Conservation (phyloP, 176 grass and related monocot genomes). For the Oryza glaberrima region DNA sequence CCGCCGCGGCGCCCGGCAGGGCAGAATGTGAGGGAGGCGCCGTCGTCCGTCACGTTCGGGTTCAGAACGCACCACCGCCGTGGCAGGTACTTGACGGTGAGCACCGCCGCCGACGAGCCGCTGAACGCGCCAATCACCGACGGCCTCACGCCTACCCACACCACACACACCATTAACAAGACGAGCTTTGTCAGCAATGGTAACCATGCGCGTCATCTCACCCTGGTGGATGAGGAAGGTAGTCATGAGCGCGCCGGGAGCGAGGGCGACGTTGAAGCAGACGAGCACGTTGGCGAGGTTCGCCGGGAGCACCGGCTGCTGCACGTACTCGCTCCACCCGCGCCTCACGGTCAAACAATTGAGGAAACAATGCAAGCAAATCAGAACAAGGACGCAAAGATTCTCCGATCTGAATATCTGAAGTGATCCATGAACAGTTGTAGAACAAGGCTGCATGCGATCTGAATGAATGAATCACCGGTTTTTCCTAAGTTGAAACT, state of each 20-base stretch:
- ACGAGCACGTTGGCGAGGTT: conserved; percentile 71
- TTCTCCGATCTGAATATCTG: background rate
- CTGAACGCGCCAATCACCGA: conserved; percentile 50
- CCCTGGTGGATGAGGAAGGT: conserved; percentile 60
- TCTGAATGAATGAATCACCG: conserved; percentile 14
- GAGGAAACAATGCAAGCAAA: background rate
- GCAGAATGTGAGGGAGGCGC: no score
- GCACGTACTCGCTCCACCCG: conserved; percentile 58
- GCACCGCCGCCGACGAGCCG: conserved; percentile 51
- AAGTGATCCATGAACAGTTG: background rate
- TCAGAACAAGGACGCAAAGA: background rate
- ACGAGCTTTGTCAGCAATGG: background rate
- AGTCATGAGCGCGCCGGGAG: conserved; percentile 68
- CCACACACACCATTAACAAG: background rate
- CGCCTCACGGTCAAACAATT: conserved; percentile 19
- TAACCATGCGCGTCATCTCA: background rate
- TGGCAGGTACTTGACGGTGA: no score
- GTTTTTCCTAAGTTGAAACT: conserved; percentile 17
- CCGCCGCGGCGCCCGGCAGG: no score
- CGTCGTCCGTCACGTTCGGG: no score
- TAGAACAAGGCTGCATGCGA: background rate
- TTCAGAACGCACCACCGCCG: no score
- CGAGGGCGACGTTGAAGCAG: conserved; percentile 68
- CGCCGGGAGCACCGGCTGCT: conserved; percentile 62
- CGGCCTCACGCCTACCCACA: conserved; percentile 35